Evolutionary conservation across 163 green algal genomes (phyloP).

Genomic region (Chloroidium sp.): DNA sequence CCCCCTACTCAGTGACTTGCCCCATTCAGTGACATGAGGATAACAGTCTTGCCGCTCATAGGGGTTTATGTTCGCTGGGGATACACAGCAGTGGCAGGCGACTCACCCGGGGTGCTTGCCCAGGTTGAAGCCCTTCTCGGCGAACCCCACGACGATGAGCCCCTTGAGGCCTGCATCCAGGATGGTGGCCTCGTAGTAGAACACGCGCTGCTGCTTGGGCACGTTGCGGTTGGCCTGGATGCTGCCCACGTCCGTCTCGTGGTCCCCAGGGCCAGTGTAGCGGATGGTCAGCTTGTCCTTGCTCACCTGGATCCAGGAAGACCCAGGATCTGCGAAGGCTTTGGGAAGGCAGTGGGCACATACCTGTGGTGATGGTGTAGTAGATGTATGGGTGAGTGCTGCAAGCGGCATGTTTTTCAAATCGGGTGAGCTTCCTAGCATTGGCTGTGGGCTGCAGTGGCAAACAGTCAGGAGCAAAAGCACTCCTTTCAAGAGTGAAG

Average conservation of each 20-base stretch:
- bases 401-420: background rate
- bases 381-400: background rate
- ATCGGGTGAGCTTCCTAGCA: background rate
- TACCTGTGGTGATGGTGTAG: background rate
- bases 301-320: background rate
- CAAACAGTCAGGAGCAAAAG: background rate
- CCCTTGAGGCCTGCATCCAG: constrained; percentile 49
- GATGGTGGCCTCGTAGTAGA: constrained; percentile 77
- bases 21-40: too few relatives aligned
- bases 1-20: too few relatives aligned
- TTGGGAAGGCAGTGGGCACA: background rate
- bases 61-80: too few relatives aligned
- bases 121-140: constrained; percentile 58
- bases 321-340: background rate
- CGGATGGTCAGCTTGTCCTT: constrained; percentile 62
- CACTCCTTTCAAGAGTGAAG: too few relatives aligned
- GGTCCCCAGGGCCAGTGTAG: constrained; percentile 48
- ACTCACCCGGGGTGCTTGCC: constrained; percentile 71
- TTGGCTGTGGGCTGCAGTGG: background rate
- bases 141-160: constrained; percentile 71
- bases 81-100: background rate
- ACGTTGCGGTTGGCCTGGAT: constrained; percentile 60
- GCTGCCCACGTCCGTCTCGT: constrained; percentile 68
- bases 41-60: too few relatives aligned
- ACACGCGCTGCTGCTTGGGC: constrained; percentile 48